Evolutionary conservation across 495 filamentous ascomycete genomes (phyloP).

Genomic region (Talaromyces stipitatus): DNA sequence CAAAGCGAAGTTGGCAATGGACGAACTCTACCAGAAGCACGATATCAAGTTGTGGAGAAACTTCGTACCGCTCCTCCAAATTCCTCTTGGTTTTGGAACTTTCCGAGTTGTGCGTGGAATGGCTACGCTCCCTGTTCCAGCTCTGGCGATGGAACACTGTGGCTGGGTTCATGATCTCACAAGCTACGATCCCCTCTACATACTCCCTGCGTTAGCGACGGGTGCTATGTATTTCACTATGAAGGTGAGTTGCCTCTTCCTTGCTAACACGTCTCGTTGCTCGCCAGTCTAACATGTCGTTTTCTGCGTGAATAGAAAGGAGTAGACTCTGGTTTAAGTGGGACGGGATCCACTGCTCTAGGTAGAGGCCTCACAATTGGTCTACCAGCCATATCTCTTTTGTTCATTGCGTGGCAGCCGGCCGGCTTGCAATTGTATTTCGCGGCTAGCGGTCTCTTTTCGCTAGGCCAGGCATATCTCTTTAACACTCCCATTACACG

Average conservation of each 20-base stretch:
- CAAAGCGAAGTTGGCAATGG: constrained; percentile 36
- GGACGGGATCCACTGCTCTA: constrained; percentile 22
- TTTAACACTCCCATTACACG: constrained; percentile 24
- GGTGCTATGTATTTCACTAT: constrained; percentile 44
- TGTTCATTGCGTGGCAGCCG: constrained; percentile 58
- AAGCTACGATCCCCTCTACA: constrained; percentile 62
- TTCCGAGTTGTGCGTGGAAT: constrained; percentile 72
- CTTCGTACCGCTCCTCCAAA: constrained; percentile 54
- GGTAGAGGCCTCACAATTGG: constrained; percentile 44
- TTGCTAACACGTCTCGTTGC: constrained; percentile 2
- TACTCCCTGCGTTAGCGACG: constrained; percentile 56
- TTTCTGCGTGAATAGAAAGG: constrained; percentile 37
- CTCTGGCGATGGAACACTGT: constrained; percentile 56
- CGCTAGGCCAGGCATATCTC: constrained; percentile 47
- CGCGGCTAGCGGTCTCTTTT: constrained; percentile 45
- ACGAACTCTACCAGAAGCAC: constrained; percentile 36
- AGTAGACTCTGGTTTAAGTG: constrained; percentile 37
- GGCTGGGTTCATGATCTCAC: constrained; percentile 80
- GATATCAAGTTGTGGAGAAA: constrained; percentile 47
- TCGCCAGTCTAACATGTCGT: not conserved
- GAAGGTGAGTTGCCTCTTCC: constrained; percentile 40
- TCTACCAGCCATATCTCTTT: constrained; percentile 53
- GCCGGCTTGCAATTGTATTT: constrained; percentile 70
- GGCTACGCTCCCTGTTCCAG: constrained; percentile 71
- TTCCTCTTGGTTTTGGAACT: constrained; percentile 68